Evolutionary conservation across 1,139 yeast genomes (phyloP), one percentile per base, ranked within the genome.

Genomic region (Meyerozyma athensensis): DNA sequence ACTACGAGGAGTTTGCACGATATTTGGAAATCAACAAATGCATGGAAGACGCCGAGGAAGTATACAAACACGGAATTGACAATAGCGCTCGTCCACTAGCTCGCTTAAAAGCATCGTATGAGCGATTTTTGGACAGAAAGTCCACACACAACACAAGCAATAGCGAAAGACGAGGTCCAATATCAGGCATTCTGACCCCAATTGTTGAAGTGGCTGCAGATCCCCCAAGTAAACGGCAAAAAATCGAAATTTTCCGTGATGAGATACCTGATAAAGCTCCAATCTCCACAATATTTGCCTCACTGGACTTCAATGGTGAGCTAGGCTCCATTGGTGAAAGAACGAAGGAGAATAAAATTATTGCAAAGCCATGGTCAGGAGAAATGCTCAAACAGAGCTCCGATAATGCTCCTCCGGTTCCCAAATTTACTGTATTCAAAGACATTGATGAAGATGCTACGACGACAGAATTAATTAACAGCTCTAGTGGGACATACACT

Each of bases 1-100:
- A 74, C 54, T 92, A 89, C 52, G 96, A 87, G 52, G 86, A 80
- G 45, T 89, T 86, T 61, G 90, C 96, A 3, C 68, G 68, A 20
- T 77, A 68, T 42, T 62, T 84, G 43, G 95, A 85, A 49, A 45
- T 68, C 9, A 63, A 63, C 21, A 74, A 74, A 17, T 69, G 75
- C 41, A 57, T 61, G 38, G 53, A 56, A 5, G 87, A 83, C 46
- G 96, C 97, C 0, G 63, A 67, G 4, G 76, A 76, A 36, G 77
- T 89, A 0, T 78, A 77, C 49, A 66, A 70, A 41, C 60, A 72
- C 39, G 97, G 97, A 0, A 54, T 87, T 3, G 65, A 66, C 20
- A 53, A 61, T 3, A 57, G 63, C 7, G 95, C 96, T 2, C 64
- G 86, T 41, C 97, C 96, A 0, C 33, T 69, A 6, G 61, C 52